Percentiles rank a stretch among this genome's conserved stretches.
Evolutionary conservation across 768 basidiomycete species (phyloP).

Genomic region (Rickenella mellea): DNA sequence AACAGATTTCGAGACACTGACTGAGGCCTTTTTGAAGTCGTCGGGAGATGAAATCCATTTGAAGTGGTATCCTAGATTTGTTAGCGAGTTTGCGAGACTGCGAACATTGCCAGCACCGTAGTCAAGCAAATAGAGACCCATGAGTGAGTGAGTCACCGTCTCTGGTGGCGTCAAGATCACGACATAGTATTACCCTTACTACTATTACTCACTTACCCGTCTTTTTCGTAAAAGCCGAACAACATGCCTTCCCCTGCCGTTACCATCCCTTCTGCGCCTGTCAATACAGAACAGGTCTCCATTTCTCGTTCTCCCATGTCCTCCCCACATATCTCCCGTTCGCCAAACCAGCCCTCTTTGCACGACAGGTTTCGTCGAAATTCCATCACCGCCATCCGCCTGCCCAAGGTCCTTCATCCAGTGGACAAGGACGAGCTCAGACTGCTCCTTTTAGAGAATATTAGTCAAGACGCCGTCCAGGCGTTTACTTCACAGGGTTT

Average conservation of each 20-base stretch:
- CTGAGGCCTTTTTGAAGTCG: slow-evolving; percentile 85
- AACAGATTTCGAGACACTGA: slow-evolving; percentile 36
- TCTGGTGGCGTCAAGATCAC: background rate
- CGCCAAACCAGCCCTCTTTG: slow-evolving; percentile 19
- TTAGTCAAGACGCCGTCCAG: slow-evolving; percentile 81
- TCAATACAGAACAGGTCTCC: slow-evolving; percentile 21
- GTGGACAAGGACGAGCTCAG: slow-evolving; percentile 72
- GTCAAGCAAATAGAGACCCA: slow-evolving; percentile 82
- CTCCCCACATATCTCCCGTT: slow-evolving; percentile 6
- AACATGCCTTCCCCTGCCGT: slow-evolving; percentile 34
- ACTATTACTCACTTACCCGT: background rate
- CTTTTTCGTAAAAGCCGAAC: background rate
- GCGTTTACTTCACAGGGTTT: slow-evolving; percentile 78
- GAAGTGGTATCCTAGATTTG: slow-evolving; percentile 75
- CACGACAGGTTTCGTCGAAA: slow-evolving; percentile 36
- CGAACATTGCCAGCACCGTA: slow-evolving; percentile 95
- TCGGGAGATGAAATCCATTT: slow-evolving; percentile 75
- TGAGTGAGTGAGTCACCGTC: slow-evolving; percentile 10
- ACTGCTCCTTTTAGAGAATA: slow-evolving; percentile 89
- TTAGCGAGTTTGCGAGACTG: slow-evolving; percentile 88
- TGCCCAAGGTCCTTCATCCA: slow-evolving; percentile 69
- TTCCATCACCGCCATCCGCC: slow-evolving; percentile 28
- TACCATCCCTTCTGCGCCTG: slow-evolving; percentile 25
- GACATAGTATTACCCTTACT: background rate
- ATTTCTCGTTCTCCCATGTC: slow-evolving; percentile 45